Evolutionary conservation across 768 basidiomycete species (phyloP).

Genomic region (Boletellus sp.): DNA sequence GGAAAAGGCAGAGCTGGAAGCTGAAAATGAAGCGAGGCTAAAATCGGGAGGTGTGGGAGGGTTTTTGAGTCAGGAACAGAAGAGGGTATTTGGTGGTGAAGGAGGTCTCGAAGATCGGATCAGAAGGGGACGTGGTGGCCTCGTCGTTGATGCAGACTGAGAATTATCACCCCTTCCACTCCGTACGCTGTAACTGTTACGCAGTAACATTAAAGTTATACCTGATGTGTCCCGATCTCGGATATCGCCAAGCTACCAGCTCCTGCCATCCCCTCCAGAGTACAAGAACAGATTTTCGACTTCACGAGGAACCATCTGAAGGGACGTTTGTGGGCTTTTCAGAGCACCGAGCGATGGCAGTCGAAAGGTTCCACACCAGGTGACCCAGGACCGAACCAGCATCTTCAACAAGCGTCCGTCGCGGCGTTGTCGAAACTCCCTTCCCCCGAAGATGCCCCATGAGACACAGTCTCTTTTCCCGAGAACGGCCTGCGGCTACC

Average conservation of each 20-base stretch:
- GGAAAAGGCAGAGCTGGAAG: conserved; percentile 75
- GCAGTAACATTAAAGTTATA: conserved; percentile 1
- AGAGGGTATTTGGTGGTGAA: conserved; percentile 74
- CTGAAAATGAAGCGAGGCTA: conserved; percentile 61
- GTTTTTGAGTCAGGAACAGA: conserved; percentile 81
- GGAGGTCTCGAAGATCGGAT: conserved; percentile 81
- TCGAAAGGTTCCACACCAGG: not conserved
- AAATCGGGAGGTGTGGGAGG: conserved; percentile 76
- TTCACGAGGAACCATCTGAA: not conserved
- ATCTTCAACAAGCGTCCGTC: not conserved
- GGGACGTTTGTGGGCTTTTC: not conserved
- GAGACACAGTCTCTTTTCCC: conserved; percentile 1
- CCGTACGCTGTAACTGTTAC: conserved; percentile 9
- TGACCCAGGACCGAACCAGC: not conserved
- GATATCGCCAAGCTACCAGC: too few relatives aligned
- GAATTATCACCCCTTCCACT: not conserved
- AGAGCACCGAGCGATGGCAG: not conserved
- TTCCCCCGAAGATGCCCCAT: not conserved
- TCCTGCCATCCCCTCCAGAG: not conserved
- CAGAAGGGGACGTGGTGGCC: conserved; percentile 62
- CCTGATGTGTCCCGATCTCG: not conserved
- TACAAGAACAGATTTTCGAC: not conserved
- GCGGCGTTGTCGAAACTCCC: not conserved
- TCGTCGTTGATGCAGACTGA: conserved; percentile 55
- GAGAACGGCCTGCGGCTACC: conserved; percentile 1